phyloP scores from a whole-genome alignment of 495 filamentous ascomycete genomes.

The Annulohypoxylon maeteangense region DNA sequence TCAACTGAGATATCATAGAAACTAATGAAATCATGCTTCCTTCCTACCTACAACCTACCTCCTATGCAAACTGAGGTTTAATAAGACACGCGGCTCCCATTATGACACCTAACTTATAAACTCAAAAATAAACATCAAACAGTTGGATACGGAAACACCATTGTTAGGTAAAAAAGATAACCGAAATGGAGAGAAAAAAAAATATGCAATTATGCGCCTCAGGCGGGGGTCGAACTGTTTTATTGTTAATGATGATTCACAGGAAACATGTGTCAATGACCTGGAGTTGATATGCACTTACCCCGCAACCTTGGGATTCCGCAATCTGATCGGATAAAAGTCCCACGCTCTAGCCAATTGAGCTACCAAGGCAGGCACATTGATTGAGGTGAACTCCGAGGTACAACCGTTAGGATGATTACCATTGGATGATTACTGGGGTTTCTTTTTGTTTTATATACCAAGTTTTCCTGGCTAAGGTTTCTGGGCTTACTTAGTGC shows the following conservation, averaged over 20 bases:
- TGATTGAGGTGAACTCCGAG: neutral
- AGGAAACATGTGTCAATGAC: neutral
- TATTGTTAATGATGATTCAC: neutral
- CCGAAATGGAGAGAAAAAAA: slow-evolving; percentile 1
- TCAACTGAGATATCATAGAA: neutral
- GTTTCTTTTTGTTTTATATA: neutral
- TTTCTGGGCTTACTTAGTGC: neutral
- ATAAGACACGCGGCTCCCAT: too few relatives aligned
- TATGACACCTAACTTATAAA: neutral
- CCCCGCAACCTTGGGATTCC: slow-evolving; percentile 49
- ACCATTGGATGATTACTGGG: slow-evolving; percentile 12
- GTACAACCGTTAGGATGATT: neutral
- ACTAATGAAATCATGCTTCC: neutral
- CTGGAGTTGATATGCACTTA: neutral
- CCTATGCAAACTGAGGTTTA: too few relatives aligned
- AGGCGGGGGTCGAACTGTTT: slow-evolving; percentile 49
- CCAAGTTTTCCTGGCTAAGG: neutral
- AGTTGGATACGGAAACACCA: too few relatives aligned
- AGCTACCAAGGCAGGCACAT: slow-evolving; percentile 45
- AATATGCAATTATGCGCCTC: slow-evolving; percentile 35
- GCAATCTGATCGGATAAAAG: slow-evolving; percentile 35
- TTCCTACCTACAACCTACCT: too few relatives aligned
- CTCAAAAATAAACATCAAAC: neutral
- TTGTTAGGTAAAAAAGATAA: too few relatives aligned
- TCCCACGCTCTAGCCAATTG: slow-evolving; percentile 53